phyloP scores from a whole-genome alignment of 1,139 yeast genomes.

The Candida dubliniensis region DNA sequence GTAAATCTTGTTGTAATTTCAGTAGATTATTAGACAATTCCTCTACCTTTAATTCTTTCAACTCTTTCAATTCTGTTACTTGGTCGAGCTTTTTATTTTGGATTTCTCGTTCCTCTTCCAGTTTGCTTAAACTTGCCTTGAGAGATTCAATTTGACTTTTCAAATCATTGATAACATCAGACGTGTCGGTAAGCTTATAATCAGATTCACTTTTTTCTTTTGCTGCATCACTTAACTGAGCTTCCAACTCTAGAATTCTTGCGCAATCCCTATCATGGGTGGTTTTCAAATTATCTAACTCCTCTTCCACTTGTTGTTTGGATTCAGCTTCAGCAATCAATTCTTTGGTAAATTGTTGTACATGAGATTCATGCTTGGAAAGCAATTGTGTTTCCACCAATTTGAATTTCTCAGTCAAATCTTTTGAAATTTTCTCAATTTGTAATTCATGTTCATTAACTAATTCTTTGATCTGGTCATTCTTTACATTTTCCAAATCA shows the following conservation, averaged over 20 bases:
- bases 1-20: slow-evolving; percentile 1
- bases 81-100: slow-evolving; percentile 2
- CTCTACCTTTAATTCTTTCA: slow-evolving; percentile 5
- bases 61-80: slow-evolving; percentile 4
- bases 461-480: background rate
- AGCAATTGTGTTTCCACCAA: slow-evolving; percentile 1
- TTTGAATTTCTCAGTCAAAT: slow-evolving; percentile 1
- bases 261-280: background rate
- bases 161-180: slow-evolving; percentile 1
- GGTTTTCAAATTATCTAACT: background rate
- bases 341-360: background rate
- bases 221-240: background rate
- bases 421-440: slow-evolving; percentile 1
- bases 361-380: slow-evolving; percentile 1
- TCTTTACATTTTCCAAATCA: background rate
- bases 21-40: background rate
- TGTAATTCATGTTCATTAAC: background rate
- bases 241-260: background rate
- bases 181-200: background rate
- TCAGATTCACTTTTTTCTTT: background rate
- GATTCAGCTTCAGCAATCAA: background rate
- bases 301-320: slow-evolving; percentile 2
- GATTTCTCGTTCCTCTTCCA: background rate
- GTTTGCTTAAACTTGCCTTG: background rate
- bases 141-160: background rate